Base-by-base conservation (phyloP, 495 filamentous ascomycete genomes). In the Hyphodiscus hymeniophilus region DNA sequence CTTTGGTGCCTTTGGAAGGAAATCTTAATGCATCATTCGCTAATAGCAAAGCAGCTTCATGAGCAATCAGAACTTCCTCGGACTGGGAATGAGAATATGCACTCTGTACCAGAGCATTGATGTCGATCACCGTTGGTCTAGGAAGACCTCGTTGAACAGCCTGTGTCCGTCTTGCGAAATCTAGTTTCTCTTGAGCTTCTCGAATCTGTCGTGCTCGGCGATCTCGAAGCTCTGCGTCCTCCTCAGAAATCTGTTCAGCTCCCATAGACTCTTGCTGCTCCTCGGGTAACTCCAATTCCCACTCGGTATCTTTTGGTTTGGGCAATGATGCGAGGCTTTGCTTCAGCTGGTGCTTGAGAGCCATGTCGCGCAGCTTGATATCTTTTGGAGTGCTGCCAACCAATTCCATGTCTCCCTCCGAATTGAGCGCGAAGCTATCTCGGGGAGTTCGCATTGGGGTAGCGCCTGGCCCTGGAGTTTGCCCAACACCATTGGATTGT, bases 401-500 rank as follows among this genome's bases (percentile, higher is more conserved):
- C 32, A 89, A 64, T 34, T 82, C 76, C 70, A 81, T 77, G 6
- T 75, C 73, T 34, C 75, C 74, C 11, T 76, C 76, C 18, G 51
- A 35, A 59, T 97, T 98, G 39, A 98, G 77, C 2, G 86, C 76
- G 55, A 97, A 87, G 40, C 75, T 87, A 61, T 98, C 92, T 42
- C 94, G 77, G 10, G 92, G 92, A 10, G 92, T 98, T 13, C 87
- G 81, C 69, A 95, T 71, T 7, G 92, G 92, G 1, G 92, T 98
- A 35, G 87, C 85, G 28, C 89, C 88, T 43, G 81, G 73, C 62
- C 80, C 70, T 8, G 87, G 87, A 12, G 88, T 94, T 8, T 81
- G 81, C 44, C 82, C 85, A 32, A 81, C 66, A 11, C 80, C 87
- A 57, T 77, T 77, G 1, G 45, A n/a, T 54, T 81, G 70, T 39